Percentiles rank a stretch among this genome's conserved stretches.
Evolutionary conservation across 2,329 filamentous ascomycete species (phyloP).

Genomic region (Claviceps spartinae): DNA sequence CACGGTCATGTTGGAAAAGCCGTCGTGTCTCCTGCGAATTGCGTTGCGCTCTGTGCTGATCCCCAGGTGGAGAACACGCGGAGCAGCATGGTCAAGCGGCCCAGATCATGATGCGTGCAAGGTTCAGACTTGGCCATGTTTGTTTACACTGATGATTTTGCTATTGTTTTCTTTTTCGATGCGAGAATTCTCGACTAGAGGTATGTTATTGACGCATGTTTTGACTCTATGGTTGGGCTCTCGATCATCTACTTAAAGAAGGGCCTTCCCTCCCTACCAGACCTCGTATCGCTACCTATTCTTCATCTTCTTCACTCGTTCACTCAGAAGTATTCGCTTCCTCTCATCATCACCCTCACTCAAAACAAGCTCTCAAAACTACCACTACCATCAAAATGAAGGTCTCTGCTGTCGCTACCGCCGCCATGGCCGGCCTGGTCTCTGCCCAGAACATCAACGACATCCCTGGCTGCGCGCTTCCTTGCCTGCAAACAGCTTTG

Average conservation of each 20-base stretch:
- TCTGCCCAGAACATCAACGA: constrained; percentile 21
- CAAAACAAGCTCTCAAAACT: neutral
- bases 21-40: no score
- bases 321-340: no score
- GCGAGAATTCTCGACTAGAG: no score
- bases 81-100: no score
- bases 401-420: constrained; percentile 19
- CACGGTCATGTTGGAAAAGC: no score
- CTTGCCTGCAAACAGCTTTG: constrained; percentile 23
- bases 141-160: no score
- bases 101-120: no score
- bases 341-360: neutral
- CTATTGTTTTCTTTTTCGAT: no score
- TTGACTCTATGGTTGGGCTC: neutral
- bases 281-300: neutral
- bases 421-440: constrained; percentile 21
- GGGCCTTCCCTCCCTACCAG: constrained; percentile 7
- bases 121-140: no score
- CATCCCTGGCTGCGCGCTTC: constrained; percentile 25
- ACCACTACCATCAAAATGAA: constrained; percentile 20
- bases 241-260: constrained; percentile 17
- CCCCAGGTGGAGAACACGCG: no score
- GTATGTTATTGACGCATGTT: neutral
- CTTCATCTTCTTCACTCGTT: neutral
- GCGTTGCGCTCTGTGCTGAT: no score